Evolutionary conservation across 2,329 filamentous ascomycete genomes (phyloP).

Genomic region (Zymoseptoria passerinii): DNA sequence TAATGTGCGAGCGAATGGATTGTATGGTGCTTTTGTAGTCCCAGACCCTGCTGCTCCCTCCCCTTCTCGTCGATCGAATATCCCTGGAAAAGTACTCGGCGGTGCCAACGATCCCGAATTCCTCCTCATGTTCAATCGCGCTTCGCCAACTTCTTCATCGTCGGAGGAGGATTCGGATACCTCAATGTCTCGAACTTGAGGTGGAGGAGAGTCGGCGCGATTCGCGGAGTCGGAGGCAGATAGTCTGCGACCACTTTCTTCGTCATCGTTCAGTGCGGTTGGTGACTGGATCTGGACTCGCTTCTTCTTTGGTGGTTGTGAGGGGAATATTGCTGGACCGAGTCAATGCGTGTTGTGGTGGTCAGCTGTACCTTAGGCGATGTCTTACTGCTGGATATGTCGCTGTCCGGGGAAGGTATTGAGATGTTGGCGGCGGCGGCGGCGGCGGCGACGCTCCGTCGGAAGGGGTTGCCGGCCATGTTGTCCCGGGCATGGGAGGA

Average conservation of each 20-base stretch:
- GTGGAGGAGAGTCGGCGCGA: slow-evolving; percentile 11
- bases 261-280: slow-evolving; percentile 16
- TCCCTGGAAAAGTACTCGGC: background rate
- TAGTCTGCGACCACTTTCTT: slow-evolving; percentile 10
- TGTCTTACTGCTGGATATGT: background rate
- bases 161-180: slow-evolving; percentile 16
- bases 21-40: slow-evolving; percentile 22
- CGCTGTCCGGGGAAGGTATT: slow-evolving; percentile 10
- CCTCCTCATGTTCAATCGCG: slow-evolving; percentile 15
- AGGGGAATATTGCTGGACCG: slow-evolving; percentile 12
- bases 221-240: slow-evolving; percentile 12
- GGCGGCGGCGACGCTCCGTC: slow-evolving; percentile 19
- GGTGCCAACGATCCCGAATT: slow-evolving; percentile 15
- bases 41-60: background rate
- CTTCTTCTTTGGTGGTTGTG: slow-evolving; percentile 23
- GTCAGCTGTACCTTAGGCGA: no score
- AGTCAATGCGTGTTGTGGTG: slow-evolving; percentile 13
- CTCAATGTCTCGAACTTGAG: slow-evolving; percentile 5
- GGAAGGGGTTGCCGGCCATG: slow-evolving; percentile 29
- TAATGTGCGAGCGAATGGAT: slow-evolving; percentile 29
- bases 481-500: background rate
- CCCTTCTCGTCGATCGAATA: slow-evolving; percentile 2
- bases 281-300: slow-evolving; percentile 24
- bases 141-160: slow-evolving; percentile 16
- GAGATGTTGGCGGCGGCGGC: slow-evolving; percentile 15